Conservation (phyloP, 208 protist genomes). For the Wallacemonas sp. region DNA sequence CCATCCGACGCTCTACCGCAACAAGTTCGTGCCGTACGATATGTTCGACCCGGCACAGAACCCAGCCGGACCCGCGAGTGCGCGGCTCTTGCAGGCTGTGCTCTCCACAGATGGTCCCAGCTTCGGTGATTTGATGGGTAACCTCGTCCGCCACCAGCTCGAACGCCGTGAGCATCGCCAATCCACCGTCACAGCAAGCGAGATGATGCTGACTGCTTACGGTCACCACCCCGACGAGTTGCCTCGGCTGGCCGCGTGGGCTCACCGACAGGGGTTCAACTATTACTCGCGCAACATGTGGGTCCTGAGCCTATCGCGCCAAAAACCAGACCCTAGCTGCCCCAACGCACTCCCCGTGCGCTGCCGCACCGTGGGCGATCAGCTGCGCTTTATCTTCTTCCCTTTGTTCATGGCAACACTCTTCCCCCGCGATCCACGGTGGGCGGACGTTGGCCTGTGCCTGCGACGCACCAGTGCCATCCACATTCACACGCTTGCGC, state of each 20-base stretch:
- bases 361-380: constrained; percentile 64
- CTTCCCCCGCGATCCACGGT: constrained; percentile 75
- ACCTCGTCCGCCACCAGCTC: constrained; percentile 75
- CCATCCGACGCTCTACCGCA: constrained; percentile 79
- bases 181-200: constrained; percentile 45
- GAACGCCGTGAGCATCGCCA: constrained; percentile 77
- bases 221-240: constrained; percentile 77
- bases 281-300: constrained; percentile 75
- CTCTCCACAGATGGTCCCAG: constrained; percentile 71
- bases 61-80: constrained; percentile 63
- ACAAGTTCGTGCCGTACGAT: constrained; percentile 85
- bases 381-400: constrained; percentile 96
- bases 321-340: constrained; percentile 14
- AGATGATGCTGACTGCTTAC: constrained; percentile 69
- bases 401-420: constrained; percentile 98
- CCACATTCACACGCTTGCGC: constrained; percentile 74
- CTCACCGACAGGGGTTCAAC: constrained; percentile 82
- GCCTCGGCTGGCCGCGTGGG: constrained; percentile 67
- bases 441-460: constrained; percentile 93
- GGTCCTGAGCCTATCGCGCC: constrained; percentile 54
- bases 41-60: constrained; percentile 72
- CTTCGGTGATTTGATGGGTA: constrained; percentile 74
- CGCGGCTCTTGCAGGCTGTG: constrained; percentile 72
- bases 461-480: constrained; percentile 95
- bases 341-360: constrained; percentile 46